Evolutionary conservation across 2,329 filamentous ascomycete genomes (phyloP).

Genomic region (Nothomitra cinnamomea): DNA sequence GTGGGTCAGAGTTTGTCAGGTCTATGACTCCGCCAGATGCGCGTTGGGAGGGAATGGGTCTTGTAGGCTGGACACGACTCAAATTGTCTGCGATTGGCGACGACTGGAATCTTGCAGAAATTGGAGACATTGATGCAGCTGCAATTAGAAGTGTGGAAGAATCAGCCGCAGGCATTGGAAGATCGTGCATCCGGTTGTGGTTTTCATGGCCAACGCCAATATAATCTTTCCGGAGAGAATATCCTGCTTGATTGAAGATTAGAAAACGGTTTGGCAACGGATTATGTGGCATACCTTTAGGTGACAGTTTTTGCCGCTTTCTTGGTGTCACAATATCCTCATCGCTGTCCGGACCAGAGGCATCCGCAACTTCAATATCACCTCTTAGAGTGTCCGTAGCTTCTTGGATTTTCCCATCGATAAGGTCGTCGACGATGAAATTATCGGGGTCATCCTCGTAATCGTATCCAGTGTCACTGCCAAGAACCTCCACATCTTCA

Average conservation of each 20-base stretch:
- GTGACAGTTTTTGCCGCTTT: background rate
- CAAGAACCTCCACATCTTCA: background rate
- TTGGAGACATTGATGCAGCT: background rate
- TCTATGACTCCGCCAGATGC: background rate
- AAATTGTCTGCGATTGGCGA: background rate
- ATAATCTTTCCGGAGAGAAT: background rate
- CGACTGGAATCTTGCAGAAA: background rate
- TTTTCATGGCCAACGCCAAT: background rate
- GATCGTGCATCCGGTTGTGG: background rate
- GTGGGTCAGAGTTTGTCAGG: background rate
- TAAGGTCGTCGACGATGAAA: constrained; percentile 31
- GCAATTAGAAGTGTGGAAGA: background rate
- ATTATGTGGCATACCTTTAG: background rate
- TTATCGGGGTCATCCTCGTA: constrained; percentile 23
- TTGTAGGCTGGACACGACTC: background rate
- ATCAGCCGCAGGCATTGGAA: background rate
- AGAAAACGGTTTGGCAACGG: background rate
- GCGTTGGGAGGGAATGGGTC: background rate
- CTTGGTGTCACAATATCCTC: background rate
- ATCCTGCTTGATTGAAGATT: background rate
- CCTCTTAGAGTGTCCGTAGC: background rate
- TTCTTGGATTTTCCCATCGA: constrained; percentile 19
- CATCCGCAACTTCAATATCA: background rate
- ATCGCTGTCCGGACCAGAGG: background rate
- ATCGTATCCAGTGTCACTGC: constrained; percentile 1